Evolutionary conservation across 441 rosid genomes (phyloP).

Genomic region (Syzygium malaccense): DNA sequence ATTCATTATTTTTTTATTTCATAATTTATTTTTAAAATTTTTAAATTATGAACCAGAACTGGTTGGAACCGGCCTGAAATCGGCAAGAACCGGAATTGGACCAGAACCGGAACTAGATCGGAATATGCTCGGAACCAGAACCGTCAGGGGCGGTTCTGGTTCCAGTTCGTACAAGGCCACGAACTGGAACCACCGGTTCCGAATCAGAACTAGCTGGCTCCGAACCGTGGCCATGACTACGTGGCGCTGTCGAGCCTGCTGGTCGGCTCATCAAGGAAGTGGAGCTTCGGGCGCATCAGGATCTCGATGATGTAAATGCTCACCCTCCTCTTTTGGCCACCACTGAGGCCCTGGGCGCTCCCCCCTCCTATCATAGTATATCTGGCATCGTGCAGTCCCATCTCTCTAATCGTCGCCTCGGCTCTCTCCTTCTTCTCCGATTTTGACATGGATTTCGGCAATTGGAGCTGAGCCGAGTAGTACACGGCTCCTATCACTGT

Average conservation of each 20-base stretch:
- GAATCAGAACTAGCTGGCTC: too few relatives aligned
- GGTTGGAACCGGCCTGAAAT: too few relatives aligned
- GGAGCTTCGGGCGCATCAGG: slow-evolving; percentile 36
- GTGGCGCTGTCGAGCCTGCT: slow-evolving; percentile 64
- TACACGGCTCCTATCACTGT: slow-evolving; percentile 36
- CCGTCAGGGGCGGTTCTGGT: too few relatives aligned
- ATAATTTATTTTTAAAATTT: too few relatives aligned
- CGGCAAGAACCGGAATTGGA: too few relatives aligned
- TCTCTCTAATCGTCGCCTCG: slow-evolving; percentile 38
- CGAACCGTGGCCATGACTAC: background rate
- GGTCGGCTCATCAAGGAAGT: slow-evolving; percentile 51
- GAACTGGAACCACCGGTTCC: too few relatives aligned
- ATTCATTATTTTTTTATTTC: too few relatives aligned
- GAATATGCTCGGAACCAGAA: too few relatives aligned
- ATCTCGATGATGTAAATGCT: slow-evolving; percentile 48
- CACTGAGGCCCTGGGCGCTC: slow-evolving; percentile 36
- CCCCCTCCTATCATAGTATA: slow-evolving; percentile 40
- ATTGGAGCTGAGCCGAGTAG: slow-evolving; percentile 49
- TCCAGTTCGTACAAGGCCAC: too few relatives aligned
- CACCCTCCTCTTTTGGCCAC: slow-evolving; percentile 45
- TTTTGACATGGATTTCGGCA: slow-evolving; percentile 33
- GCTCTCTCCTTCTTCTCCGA: slow-evolving; percentile 44
- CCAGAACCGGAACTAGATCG: too few relatives aligned
- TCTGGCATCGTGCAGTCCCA: slow-evolving; percentile 35
- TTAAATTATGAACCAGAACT: too few relatives aligned